These are phyloP conservation scores for Boletus semigastroideus DNA, from an alignment of 1,284 basidiomycete genomes.

Conservation along the genomic window DNA sequence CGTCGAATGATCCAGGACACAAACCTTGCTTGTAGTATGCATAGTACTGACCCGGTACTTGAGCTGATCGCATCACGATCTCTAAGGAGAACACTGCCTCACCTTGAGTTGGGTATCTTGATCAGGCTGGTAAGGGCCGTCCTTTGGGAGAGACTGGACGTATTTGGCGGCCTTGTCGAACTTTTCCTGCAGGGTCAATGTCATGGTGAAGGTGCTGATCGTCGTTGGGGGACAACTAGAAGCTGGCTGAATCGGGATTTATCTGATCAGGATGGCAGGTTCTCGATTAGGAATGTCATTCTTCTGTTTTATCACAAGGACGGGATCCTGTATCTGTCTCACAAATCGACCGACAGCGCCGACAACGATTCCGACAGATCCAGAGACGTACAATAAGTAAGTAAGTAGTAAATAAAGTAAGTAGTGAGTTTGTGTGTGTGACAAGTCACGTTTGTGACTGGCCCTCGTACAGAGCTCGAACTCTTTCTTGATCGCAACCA, in stretches of 20 bases:
- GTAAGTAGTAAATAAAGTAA: too few species aligned
- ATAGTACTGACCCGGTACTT: conserved; percentile 74
- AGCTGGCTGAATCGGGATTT: conserved; percentile 6
- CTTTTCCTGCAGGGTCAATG: conserved; percentile 58
- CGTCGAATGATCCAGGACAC: neutral
- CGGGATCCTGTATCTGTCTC: conserved; percentile 1
- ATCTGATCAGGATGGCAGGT: conserved; percentile 18
- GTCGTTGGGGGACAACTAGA: conserved; percentile 7
- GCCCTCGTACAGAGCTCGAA: conserved; percentile 5
- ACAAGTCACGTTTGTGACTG: conserved; percentile 30
- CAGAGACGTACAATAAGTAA: too few species aligned
- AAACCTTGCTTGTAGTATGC: conserved; percentile 88
- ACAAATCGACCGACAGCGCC: neutral
- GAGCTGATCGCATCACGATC: conserved; percentile 11
- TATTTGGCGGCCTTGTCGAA: conserved; percentile 82
- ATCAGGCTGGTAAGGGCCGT: conserved; percentile 73
- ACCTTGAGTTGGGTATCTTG: conserved; percentile 80
- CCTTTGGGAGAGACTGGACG: conserved; percentile 71
- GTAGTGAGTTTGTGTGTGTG: too few species aligned
- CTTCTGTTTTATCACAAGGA: conserved; percentile 9
- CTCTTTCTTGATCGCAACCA: conserved; percentile 14
- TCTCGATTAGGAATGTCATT: conserved; percentile 21
- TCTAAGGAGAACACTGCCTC: conserved; percentile 9
- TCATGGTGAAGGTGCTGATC: conserved; percentile 14
- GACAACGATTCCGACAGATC: neutral